Conservation (phyloP, 768 basidiomycete genomes). For the Hortiboletus campestris region DNA sequence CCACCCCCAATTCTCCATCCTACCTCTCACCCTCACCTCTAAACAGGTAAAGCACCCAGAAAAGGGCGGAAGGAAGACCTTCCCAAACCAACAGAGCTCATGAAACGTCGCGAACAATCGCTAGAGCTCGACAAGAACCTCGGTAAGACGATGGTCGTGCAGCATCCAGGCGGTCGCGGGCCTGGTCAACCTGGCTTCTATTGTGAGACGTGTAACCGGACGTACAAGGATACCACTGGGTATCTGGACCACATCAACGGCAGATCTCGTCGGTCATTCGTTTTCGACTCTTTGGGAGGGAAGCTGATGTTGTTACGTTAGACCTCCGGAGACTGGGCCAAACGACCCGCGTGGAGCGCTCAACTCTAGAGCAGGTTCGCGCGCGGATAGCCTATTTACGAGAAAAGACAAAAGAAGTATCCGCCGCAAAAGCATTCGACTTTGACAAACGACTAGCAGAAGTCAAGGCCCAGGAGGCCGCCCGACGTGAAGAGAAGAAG, state of each 20-base stretch:
- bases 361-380: conserved; percentile 90
- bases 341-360: conserved; percentile 86
- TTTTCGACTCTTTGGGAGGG: neutral
- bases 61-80: conserved; percentile 66
- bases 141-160: conserved; percentile 92
- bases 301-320: conserved; percentile 32
- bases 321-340: conserved; percentile 95
- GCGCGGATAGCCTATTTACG: conserved; percentile 84
- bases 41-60: conserved; percentile 76
- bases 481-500: conserved; percentile 70
- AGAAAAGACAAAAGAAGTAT: conserved; percentile 81
- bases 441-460: conserved; percentile 88
- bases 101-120: conserved; percentile 82
- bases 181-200: conserved; percentile 92
- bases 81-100: conserved; percentile 90
- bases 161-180: conserved; percentile 76
- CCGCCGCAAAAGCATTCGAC: conserved; percentile 87
- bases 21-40: neutral
- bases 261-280: conserved; percentile 70
- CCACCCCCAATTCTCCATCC: neutral
- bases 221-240: conserved; percentile 89
- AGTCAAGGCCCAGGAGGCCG: conserved; percentile 69
- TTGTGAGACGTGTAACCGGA: conserved; percentile 89
- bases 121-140: conserved; percentile 95
- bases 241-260: conserved; percentile 97